A percentile compares a stretch with the other conserved stretches of the same genome.
Conservation (phyloP, 495 filamentous ascomycete genomes). For the Trichocladium antarcticum region DNA sequence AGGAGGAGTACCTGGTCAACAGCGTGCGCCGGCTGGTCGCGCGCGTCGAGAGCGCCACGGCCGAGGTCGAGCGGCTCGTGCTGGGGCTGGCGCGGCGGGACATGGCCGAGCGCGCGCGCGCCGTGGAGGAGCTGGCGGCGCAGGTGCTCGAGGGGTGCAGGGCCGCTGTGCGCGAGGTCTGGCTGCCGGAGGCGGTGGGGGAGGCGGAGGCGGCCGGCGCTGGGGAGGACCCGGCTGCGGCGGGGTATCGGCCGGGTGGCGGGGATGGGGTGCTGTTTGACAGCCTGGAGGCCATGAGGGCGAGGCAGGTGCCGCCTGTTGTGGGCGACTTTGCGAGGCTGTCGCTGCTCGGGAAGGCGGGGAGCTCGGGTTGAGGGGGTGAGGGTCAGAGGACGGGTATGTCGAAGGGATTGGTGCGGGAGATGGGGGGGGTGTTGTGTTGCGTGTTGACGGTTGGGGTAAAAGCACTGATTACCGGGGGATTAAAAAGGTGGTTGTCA, state of each 20-base stretch:
- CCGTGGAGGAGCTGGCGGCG: conserved; percentile 58
- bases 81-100: conserved; percentile 61
- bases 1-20: conserved; percentile 91
- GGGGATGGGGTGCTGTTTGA: conserved; percentile 44
- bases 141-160: conserved; percentile 61
- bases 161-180: conserved; percentile 55
- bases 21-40: conserved; percentile 76
- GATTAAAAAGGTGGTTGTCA: too few species aligned
- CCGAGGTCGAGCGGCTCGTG: conserved; percentile 60
- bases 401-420: neutral
- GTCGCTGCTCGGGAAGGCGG: conserved; percentile 27
- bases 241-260: conserved; percentile 31
- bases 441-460: too few species aligned
- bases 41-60: conserved; percentile 57
- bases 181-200: conserved; percentile 31
- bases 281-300: conserved; percentile 36
- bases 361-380: conserved; percentile 9
- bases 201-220: neutral
- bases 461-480: too few species aligned
- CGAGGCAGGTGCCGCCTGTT: conserved; percentile 36
- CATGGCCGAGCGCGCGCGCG: conserved; percentile 78
- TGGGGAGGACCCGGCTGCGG: conserved; percentile 24
- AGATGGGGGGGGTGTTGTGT: too few species aligned
- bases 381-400: conserved; percentile 34
- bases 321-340: conserved; percentile 42